phyloP scores from a whole-genome alignment of 176 grass and related monocot species.

The Zoysia pacifica region DNA sequence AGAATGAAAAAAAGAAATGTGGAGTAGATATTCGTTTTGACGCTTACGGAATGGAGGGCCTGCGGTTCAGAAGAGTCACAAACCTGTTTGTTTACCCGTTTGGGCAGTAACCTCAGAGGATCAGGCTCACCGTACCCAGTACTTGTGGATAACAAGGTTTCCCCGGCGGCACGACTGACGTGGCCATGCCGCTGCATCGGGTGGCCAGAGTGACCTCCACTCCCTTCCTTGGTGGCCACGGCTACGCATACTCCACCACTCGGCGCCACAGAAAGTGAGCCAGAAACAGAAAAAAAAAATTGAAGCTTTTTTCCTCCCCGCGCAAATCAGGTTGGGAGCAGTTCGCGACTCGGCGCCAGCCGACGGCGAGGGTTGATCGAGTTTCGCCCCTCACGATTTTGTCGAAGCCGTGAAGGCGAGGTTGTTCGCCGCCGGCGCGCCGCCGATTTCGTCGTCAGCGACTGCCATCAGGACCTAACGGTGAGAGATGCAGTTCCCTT shows the following conservation, averaged over 20 bases:
- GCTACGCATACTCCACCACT: background rate
- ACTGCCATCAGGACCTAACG: background rate
- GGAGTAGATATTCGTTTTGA: too few species aligned
- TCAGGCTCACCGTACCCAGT: background rate
- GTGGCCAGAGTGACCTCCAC: background rate
- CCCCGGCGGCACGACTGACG: background rate
- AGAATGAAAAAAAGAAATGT: too few species aligned
- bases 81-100: too few species aligned
- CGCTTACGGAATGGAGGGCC: too few species aligned
- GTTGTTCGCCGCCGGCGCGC: background rate
- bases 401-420: background rate
- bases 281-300: background rate
- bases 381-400: background rate
- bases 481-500: background rate
- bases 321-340: background rate
- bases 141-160: constrained; percentile 29
- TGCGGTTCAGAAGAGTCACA: too few species aligned
- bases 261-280: constrained; percentile 22
- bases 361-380: background rate
- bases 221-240: background rate
- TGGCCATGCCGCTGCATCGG: constrained; percentile 5
- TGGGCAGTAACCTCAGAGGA: background rate
- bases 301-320: background rate
- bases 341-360: background rate
- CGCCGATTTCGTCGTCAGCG: background rate